Evolutionary conservation across 2,329 filamentous ascomycete genomes (phyloP).

Genomic region (Scedosporium boydii): DNA sequence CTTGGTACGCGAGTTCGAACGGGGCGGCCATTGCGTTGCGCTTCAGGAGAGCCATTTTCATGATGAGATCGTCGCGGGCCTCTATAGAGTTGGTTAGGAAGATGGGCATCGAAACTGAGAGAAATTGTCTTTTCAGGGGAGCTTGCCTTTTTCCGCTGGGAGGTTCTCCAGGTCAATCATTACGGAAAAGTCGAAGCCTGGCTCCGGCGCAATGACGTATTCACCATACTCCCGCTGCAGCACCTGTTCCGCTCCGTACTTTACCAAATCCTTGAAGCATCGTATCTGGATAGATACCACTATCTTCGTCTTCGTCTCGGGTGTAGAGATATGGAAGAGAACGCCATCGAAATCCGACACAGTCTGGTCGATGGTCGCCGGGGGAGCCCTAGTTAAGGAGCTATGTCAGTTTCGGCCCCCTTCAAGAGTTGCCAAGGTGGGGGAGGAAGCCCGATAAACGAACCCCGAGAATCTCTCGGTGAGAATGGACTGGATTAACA

Average conservation of each 20-base stretch:
- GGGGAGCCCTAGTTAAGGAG: constrained; percentile 56
- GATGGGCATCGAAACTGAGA: background rate
- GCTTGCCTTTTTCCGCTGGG: constrained; percentile 64
- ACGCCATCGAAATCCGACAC: constrained; percentile 99
- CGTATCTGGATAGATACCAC: constrained; percentile 89
- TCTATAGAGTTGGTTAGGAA: constrained; percentile 40
- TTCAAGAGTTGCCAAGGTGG: background rate
- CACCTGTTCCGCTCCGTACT: constrained; percentile 86
- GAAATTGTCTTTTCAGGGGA: background rate
- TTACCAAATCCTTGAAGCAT: constrained; percentile 85
- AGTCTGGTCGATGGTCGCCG: constrained; percentile 89
- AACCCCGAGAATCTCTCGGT: constrained; percentile 89
- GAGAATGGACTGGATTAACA: constrained; percentile 90
- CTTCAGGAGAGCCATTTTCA: constrained; percentile 83
- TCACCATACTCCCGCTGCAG: constrained; percentile 89
- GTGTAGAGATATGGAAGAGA: constrained; percentile 96
- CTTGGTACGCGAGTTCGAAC: constrained; percentile 93
- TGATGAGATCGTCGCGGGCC: constrained; percentile 75
- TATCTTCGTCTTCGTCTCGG: constrained; percentile 87
- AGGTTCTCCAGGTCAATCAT: constrained; percentile 80
- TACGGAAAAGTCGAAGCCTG: constrained; percentile 93
- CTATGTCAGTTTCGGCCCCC: constrained; percentile 24
- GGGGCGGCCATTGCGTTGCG: constrained; percentile 98
- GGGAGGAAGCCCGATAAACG: constrained; percentile 1
- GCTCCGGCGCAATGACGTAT: constrained; percentile 80